A percentile compares a stretch with the other conserved stretches of the same genome.
Evolutionary conservation across 2,329 filamentous ascomycete species (phyloP).

Genomic region (Ambrosiella beaveri): DNA sequence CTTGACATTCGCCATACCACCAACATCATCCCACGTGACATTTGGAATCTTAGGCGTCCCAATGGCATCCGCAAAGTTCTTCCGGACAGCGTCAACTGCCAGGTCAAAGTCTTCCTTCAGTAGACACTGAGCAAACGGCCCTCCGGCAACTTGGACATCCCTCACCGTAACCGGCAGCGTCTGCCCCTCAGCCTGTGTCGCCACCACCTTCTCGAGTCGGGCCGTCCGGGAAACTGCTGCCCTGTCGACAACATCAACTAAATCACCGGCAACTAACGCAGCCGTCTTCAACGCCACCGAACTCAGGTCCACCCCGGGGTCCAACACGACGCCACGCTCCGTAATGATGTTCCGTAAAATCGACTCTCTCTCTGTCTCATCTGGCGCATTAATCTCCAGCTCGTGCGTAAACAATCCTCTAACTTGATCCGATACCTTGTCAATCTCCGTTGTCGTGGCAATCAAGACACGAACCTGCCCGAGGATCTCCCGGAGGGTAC

Average conservation of each 20-base stretch:
- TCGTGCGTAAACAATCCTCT: constrained; percentile 89
- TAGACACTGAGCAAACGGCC: constrained; percentile 58
- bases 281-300: constrained; percentile 88
- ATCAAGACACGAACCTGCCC: constrained; percentile 67
- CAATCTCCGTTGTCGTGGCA: constrained; percentile 86
- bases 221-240: constrained; percentile 61
- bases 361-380: constrained; percentile 79
- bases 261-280: constrained; percentile 80
- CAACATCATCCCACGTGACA: constrained; percentile 90
- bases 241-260: constrained; percentile 86
- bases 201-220: constrained; percentile 46
- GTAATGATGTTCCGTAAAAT: constrained; percentile 67
- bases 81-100: constrained; percentile 88
- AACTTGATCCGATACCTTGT: constrained; percentile 81
- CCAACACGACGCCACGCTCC: constrained; percentile 57
- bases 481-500: constrained; percentile 68
- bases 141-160: constrained; percentile 79
- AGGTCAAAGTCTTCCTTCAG: constrained; percentile 72
- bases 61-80: constrained; percentile 96
- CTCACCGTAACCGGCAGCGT: constrained; percentile 40
- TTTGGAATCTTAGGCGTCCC: constrained; percentile 96
- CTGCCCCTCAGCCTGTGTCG: constrained; percentile 22
- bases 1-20: constrained; percentile 83
- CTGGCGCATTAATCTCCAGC: constrained; percentile 79
- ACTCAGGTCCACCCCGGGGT: constrained; percentile 66